Conservation (phyloP, 1,284 basidiomycete species). For the Trametes hirsuta region DNA sequence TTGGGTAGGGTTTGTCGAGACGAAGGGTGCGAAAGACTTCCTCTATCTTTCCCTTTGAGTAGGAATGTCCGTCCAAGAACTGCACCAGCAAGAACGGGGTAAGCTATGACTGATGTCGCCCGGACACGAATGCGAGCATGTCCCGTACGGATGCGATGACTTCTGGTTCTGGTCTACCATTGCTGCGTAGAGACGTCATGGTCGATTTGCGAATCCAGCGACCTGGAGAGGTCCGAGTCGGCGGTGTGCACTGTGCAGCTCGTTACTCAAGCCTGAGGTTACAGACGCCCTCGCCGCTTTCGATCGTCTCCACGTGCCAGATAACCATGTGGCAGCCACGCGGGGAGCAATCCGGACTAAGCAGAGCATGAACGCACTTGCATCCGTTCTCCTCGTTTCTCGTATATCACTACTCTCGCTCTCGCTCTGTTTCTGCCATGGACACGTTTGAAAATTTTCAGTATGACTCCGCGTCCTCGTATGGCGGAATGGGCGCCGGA, state of each 20-base stretch:
- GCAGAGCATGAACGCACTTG: slow-evolving; percentile 12
- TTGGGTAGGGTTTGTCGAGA: slow-evolving; percentile 55
- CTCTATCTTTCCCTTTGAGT: slow-evolving; percentile 68
- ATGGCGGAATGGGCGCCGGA: slow-evolving; percentile 74
- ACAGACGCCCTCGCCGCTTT: background rate
- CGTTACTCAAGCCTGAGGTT: background rate
- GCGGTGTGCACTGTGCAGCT: background rate
- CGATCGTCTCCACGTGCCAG: slow-evolving; percentile 2
- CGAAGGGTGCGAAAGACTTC: slow-evolving; percentile 62
- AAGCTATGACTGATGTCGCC: background rate
- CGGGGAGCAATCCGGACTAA: slow-evolving; percentile 21
- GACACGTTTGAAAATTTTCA: slow-evolving; percentile 90
- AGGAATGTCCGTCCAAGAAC: slow-evolving; percentile 68
- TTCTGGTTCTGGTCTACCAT: slow-evolving; percentile 66
- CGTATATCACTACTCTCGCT: slow-evolving; percentile 2
- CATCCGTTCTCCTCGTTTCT: slow-evolving; percentile 15
- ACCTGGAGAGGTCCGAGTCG: background rate
- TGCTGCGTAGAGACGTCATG: slow-evolving; percentile 27
- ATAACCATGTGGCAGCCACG: slow-evolving; percentile 21
- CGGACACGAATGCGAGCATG: background rate
- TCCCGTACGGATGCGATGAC: slow-evolving; percentile 67
- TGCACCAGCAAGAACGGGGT: slow-evolving; percentile 29
- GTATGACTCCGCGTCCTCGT: slow-evolving; percentile 77
- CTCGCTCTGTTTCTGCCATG: slow-evolving; percentile 46
- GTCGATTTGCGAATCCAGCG: background rate